Evolutionary conservation across 1,139 yeast species (phyloP).

Genomic region (Eremothecium sinecaudum): DNA sequence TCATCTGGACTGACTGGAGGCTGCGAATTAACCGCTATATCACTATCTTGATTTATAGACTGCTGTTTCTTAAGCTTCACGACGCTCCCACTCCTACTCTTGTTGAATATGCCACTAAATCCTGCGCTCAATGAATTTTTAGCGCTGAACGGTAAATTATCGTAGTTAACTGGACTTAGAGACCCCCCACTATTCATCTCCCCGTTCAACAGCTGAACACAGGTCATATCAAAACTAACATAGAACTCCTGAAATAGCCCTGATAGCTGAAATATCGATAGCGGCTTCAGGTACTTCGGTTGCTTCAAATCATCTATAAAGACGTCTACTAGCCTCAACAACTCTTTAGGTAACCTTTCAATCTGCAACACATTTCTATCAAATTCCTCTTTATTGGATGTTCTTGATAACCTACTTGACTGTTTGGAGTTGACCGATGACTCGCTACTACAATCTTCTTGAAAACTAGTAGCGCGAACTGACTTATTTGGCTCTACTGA

Average conservation of each 20-base stretch:
- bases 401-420: conserved; percentile 13
- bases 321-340: conserved; percentile 31
- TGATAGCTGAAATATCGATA: conserved; percentile 44
- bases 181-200: conserved; percentile 4
- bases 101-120: conserved; percentile 29
- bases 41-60: conserved; percentile 25
- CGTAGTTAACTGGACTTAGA: conserved; percentile 5
- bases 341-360: conserved; percentile 31
- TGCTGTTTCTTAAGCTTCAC: conserved; percentile 20
- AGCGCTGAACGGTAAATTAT: conserved; percentile 13
- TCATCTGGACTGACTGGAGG: conserved; percentile 28
- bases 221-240: conserved; percentile 24
- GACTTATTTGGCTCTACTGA: too few relatives aligned
- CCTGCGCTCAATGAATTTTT: conserved; percentile 28
- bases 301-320: conserved; percentile 45
- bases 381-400: neutral
- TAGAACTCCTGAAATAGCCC: conserved; percentile 48
- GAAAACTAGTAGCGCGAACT: too few relatives aligned
- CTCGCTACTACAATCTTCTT: conserved; percentile 2
- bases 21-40: conserved; percentile 17
- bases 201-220: conserved; percentile 19
- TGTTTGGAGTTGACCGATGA: conserved; percentile 9
- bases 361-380: conserved; percentile 1
- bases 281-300: conserved; percentile 47
- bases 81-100: conserved; percentile 29